Evolutionary conservation across 768 basidiomycete genomes (phyloP), one percentile per base, ranked within the genome.

Genomic region (Phlebiopsis gigantea): DNA sequence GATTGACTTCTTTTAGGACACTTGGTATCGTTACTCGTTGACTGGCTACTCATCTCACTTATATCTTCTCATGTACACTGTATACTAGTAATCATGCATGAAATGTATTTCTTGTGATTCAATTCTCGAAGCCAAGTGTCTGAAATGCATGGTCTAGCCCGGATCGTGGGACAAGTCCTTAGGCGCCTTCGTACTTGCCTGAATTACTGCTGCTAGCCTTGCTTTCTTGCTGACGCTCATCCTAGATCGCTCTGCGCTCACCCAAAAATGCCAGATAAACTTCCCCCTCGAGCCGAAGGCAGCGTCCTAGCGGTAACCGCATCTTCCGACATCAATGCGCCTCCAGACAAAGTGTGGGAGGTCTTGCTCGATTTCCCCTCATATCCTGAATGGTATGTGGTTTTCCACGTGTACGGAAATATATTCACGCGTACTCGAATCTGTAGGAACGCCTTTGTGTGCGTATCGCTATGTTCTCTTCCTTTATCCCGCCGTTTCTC

Each of bases 381-480:
- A 4, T 88, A 88, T 61, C 72, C 72, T 17, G 73, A 83, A 70
- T 90, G 87, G 87, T 84, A 66, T 48, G 76, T 64, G 24, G 10
- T 10, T 2, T 19, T 29, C 30, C 24, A n/a, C n/a, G n/a, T n/a
- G n/a, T n/a, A n/a, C n/a, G n/a, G n/a, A n/a, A n/a, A n/a, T n/a
- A n/a, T n/a, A n/a, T n/a, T n/a, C n/a, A n/a, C n/a, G n/a, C n/a
- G n/a, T n/a, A n/a, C 21, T 22, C 46, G 9, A 25, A 25, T 47
- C 10, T 46, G n/a, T 57, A 88, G 85, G 85, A 88, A 87, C 62
- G 75, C 85, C 5, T 87, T 86, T 55, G 78, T 81, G 85, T 85
- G 71, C 26, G 80, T 71, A 29, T 15, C n/a, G n/a, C n/a, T n/a
- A n/a, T n/a, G n/a, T n/a, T n/a, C 10, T 25, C 46, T 39, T 28